Percentiles rank a stretch among this genome's conserved stretches.
These are phyloP conservation scores for Apiotrichum siamense DNA, from an alignment of 1,284 basidiomycete genomes.

Conservation along the genomic window DNA sequence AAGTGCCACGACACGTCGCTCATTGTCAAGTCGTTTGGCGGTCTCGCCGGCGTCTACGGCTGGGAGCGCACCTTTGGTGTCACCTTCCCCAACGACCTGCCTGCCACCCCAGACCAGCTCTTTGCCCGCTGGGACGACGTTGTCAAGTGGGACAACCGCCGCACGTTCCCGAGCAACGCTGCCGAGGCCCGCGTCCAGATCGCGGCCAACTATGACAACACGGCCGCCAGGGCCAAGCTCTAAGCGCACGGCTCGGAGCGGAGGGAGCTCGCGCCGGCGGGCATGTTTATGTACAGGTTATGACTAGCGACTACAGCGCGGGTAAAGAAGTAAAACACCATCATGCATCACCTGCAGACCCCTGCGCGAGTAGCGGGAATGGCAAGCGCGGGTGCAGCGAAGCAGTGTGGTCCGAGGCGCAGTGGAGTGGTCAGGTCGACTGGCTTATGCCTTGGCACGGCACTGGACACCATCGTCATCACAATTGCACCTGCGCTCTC, in stretches of 20 bases:
- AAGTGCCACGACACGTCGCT: slow-evolving; percentile 66
- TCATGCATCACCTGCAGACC: no score
- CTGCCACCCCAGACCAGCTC: slow-evolving; percentile 71
- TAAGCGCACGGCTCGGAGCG: no score
- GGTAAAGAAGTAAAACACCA: no score
- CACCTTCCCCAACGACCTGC: slow-evolving; percentile 62
- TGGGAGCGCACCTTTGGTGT: slow-evolving; percentile 82
- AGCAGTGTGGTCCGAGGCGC: no score
- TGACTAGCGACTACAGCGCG: not conserved
- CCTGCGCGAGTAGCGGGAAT: no score
- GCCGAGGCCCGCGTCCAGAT: slow-evolving; percentile 70
- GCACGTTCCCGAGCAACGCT: slow-evolving; percentile 67
- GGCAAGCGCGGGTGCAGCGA: no score
- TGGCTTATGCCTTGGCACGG: no score
- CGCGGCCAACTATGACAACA: slow-evolving; percentile 73
- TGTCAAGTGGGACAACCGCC: slow-evolving; percentile 73
- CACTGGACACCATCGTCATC: no score
- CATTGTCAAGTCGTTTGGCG: slow-evolving; percentile 84
- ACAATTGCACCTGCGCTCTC: no score
- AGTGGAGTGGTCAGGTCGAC: no score
- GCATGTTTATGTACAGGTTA: not conserved
- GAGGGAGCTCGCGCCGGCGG: no score
- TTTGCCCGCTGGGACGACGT: slow-evolving; percentile 70
- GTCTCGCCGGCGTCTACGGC: slow-evolving; percentile 85
- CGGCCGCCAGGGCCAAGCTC: slow-evolving; percentile 24